Percentiles rank a stretch among this genome's conserved stretches.
phyloP scores from a whole-genome alignment of 208 protist genomes.

The Naegleria gruberi region DNA sequence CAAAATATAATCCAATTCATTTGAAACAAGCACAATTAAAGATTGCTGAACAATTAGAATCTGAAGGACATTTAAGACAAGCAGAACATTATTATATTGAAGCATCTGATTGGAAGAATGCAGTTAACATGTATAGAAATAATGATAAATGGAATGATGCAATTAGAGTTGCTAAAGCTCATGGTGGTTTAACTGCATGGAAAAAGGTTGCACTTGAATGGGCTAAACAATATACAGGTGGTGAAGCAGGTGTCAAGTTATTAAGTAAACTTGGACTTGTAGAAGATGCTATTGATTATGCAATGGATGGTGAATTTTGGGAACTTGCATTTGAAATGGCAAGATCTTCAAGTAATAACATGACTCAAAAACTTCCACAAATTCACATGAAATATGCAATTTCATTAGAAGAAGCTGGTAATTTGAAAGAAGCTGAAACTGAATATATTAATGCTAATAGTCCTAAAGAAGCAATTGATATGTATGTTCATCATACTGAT shows the following conservation, averaged over 20 bases:
- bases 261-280: slow-evolving; percentile 85
- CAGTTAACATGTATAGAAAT: slow-evolving; percentile 94
- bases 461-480: slow-evolving; percentile 88
- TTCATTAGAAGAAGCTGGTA: slow-evolving; percentile 88
- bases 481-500: slow-evolving; percentile 92
- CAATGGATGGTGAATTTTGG: slow-evolving; percentile 79
- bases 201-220: slow-evolving; percentile 85
- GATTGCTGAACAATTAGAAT: slow-evolving; percentile 86
- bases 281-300: slow-evolving; percentile 85
- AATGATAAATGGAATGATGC: slow-evolving; percentile 92
- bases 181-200: slow-evolving; percentile 77
- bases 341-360: slow-evolving; percentile 45
- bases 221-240: slow-evolving; percentile 71
- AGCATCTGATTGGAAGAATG: slow-evolving; percentile 76
- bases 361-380: slow-evolving; percentile 82
- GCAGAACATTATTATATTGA: slow-evolving; percentile 87
- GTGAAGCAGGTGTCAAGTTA: slow-evolving; percentile 82
- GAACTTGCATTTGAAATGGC: slow-evolving; percentile 86
- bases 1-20: slow-evolving; percentile 76
- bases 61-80: slow-evolving; percentile 77
- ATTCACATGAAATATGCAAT: slow-evolving; percentile 93
- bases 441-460: slow-evolving; percentile 90
- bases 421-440: slow-evolving; percentile 86
- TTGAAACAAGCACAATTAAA: slow-evolving; percentile 84
- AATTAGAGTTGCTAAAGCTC: slow-evolving; percentile 86